A percentile compares a stretch with the other conserved stretches of the same genome.
These are phyloP conservation scores for Silene coronaria DNA, from an alignment of 179 eudicot genomes.

Conservation along the genomic window DNA sequence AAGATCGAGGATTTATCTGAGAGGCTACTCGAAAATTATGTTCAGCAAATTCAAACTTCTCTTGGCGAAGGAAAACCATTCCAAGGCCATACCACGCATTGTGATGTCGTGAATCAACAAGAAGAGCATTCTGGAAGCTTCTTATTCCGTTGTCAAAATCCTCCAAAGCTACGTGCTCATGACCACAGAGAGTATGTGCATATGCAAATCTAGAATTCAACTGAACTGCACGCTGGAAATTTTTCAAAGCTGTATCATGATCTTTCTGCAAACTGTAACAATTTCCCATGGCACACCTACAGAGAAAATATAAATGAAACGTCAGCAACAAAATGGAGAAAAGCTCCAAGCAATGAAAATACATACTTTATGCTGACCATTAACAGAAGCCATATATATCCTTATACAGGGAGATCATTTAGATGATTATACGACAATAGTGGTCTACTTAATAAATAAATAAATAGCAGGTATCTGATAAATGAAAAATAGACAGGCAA, in stretches of 20 bases:
- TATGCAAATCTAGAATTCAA: conserved; percentile 78
- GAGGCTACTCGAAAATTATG: conserved; percentile 86
- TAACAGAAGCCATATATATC: not conserved
- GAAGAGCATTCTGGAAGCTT: conserved; percentile 81
- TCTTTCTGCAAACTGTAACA: conserved; percentile 98
- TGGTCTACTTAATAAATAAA: not conserved
- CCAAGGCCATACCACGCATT: conserved; percentile 99
- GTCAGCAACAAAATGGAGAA: not conserved
- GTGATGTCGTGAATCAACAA: conserved; percentile 85
- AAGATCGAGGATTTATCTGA: conserved; percentile 75
- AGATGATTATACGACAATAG: not conserved
- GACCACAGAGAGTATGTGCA: conserved; percentile 98
- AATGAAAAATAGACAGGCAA: not conserved
- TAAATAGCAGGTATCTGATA: not conserved
- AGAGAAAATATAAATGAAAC: not conserved
- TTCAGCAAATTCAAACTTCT: conserved; percentile 91
- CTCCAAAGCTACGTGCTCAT: conserved; percentile 94
- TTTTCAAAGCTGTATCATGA: conserved; percentile 93
- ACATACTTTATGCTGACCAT: not conserved
- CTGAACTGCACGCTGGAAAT: conserved; percentile 86
- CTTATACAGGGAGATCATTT: not conserved
- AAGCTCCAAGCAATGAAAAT: not conserved
- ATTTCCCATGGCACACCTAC: conserved; percentile 99
- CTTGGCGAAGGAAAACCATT: conserved; percentile 94
- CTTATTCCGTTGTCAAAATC: conserved; percentile 88